Conservation (phyloP, 2,329 filamentous ascomycete species). For the Scedosporium boydii region DNA sequence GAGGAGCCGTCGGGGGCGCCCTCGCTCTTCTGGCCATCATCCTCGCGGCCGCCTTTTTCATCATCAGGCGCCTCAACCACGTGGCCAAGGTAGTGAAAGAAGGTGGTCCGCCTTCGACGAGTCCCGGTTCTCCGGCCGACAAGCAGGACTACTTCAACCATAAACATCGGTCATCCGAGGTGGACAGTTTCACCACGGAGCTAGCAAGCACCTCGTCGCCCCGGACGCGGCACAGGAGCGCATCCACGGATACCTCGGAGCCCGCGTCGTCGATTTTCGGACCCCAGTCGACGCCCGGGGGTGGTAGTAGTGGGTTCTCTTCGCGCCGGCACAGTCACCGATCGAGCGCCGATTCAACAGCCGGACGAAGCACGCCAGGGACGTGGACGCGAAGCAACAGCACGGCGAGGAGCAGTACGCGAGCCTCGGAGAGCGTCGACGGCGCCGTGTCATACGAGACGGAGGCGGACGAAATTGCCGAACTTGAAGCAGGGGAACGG, state of each 20-base stretch:
- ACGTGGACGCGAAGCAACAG: background rate
- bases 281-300: background rate
- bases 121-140: background rate
- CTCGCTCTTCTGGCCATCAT: slow-evolving; percentile 37
- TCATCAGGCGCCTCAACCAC: slow-evolving; percentile 39
- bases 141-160: slow-evolving; percentile 1
- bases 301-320: background rate
- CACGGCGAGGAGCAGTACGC: background rate
- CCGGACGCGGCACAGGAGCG: slow-evolving; percentile 1
- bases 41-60: slow-evolving; percentile 34
- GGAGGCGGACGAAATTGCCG: background rate
- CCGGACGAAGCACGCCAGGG: background rate
- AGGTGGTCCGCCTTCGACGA: background rate
- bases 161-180: background rate
- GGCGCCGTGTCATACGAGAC: background rate
- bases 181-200: background rate
- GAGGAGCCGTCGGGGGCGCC: slow-evolving; percentile 44
- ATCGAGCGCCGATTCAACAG: background rate
- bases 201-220: background rate
- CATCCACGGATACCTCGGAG: background rate
- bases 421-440: background rate
- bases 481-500: background rate
- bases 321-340: slow-evolving; percentile 1
- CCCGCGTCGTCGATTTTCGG: background rate
- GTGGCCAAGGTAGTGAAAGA: slow-evolving; percentile 17